Conservation (phyloP, 2,329 filamentous ascomycete genomes). For the Alternaria sp. region DNA sequence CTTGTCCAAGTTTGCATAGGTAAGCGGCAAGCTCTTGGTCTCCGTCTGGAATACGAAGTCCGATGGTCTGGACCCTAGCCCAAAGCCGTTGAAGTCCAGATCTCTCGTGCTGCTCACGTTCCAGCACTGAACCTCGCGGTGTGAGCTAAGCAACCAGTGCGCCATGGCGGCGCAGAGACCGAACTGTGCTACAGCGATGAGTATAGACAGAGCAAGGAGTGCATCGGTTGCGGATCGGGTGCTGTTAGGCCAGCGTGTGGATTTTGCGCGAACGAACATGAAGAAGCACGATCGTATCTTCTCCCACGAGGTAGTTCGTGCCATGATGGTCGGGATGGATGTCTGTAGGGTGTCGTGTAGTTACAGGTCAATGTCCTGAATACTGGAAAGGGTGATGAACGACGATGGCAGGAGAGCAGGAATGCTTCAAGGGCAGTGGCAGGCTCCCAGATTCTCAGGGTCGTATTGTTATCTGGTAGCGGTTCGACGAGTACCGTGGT, state of each 20-base stretch:
- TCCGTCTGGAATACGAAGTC: not conserved
- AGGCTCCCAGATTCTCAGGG: not conserved
- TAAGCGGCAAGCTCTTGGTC: not conserved
- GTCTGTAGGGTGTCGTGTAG: not conserved
- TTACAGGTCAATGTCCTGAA: not conserved
- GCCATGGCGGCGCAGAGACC: conserved; percentile 7
- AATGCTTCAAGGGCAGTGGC: not conserved
- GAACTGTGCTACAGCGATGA: conserved; percentile 6
- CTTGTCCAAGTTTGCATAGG: conserved; percentile 7
- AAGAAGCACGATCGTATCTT: not conserved
- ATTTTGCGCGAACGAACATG: conserved; percentile 3
- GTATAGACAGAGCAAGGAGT: not conserved
- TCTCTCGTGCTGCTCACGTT: not conserved
- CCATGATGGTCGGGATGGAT: conserved; percentile 8
- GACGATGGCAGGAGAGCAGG: not conserved
- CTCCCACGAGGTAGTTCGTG: not conserved
- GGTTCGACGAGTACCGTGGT: conserved; percentile 9
- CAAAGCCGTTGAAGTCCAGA: not conserved
- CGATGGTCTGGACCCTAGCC: not conserved
- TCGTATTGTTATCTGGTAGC: not conserved
- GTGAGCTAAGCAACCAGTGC: not conserved
- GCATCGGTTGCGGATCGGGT: not conserved
- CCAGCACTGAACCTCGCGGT: conserved; percentile 1
- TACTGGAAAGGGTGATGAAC: not conserved
- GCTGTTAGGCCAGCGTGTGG: conserved; percentile 11